These are phyloP conservation scores for Hysterangium stoloniferum DNA, from an alignment of 768 basidiomycete genomes.

Conservation along the genomic window DNA sequence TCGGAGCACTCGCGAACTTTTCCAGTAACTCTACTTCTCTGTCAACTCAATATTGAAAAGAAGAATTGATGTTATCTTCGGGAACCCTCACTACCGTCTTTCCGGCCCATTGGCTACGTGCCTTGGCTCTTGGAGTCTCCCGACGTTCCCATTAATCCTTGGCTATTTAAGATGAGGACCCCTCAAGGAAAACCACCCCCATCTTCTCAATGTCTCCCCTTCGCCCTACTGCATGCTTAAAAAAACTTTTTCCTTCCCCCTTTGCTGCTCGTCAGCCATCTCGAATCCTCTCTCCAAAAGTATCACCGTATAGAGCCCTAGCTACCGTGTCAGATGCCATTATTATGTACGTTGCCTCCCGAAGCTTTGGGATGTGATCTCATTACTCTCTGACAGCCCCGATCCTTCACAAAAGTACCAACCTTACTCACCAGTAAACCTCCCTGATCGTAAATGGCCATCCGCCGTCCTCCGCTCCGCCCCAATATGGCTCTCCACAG, in stretches of 20 bases:
- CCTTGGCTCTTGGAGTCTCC: background rate
- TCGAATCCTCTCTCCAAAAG: no score
- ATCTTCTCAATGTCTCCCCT: no score
- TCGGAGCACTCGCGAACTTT: no score
- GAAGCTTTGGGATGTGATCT: background rate
- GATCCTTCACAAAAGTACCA: constrained; percentile 29
- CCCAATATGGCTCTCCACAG: constrained; percentile 38
- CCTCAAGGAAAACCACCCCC: background rate
- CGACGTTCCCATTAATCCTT: background rate
- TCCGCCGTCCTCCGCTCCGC: constrained; percentile 29
- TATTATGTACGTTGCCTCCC: background rate
- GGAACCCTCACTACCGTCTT: no score
- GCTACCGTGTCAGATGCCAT: background rate
- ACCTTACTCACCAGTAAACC: constrained; percentile 28
- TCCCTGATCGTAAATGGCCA: constrained; percentile 33
- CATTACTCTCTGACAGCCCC: constrained; percentile 15
- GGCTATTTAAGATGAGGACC: background rate
- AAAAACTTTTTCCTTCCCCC: background rate
- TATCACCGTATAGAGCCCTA: background rate
- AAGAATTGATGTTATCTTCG: no score
- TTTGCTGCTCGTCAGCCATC: background rate
- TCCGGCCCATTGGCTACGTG: no score
- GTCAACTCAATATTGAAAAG: no score
- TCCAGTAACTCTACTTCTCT: no score
- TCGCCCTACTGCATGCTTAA: no score